phyloP scores from a whole-genome alignment of 2,329 filamentous ascomycete species.

The Hypoxylon sp. region DNA sequence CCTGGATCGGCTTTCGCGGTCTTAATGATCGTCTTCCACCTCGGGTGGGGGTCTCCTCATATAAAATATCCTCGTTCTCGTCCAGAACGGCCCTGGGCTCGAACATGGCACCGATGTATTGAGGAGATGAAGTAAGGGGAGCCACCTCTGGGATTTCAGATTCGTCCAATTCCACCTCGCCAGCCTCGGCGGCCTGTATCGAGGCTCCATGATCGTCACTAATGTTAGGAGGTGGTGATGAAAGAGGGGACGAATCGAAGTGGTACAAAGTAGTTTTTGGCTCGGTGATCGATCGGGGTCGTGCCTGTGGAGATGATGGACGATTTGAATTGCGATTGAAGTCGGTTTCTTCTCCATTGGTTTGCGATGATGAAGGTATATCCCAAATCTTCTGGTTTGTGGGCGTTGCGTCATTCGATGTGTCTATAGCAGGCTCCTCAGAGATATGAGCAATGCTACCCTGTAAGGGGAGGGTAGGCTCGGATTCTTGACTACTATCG shows the following conservation, averaged over 20 bases:
- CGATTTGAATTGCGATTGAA: constrained; percentile 47
- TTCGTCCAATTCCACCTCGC: constrained; percentile 3
- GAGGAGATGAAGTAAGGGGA: constrained; percentile 11
- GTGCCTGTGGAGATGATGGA: constrained; percentile 32
- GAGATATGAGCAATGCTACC: constrained; percentile 10
- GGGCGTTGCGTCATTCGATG: neutral
- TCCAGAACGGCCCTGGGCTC: constrained; percentile 26
- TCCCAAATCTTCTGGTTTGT: constrained; percentile 47
- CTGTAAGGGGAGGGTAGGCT: constrained; percentile 35
- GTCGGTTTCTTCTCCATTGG: constrained; percentile 38
- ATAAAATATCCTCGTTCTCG: constrained; percentile 22
- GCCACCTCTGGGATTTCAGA: constrained; percentile 16
- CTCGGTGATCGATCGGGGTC: neutral
- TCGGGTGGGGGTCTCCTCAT: constrained; percentile 8
- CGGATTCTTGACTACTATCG: constrained; percentile 52
- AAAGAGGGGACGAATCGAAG: constrained; percentile 33
- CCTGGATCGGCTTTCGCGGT: constrained; percentile 70
- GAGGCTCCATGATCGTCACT: constrained; percentile 10
- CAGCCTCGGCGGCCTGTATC: neutral
- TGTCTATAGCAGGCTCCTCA: constrained; percentile 3
- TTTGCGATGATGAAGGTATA: constrained; percentile 48
- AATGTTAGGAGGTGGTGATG: constrained; percentile 30
- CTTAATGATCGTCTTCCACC: constrained; percentile 61
- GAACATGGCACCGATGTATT: constrained; percentile 26
- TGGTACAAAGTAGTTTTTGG: neutral